Percentiles rank a stretch among this genome's conserved stretches.
Evolutionary conservation across 2,329 filamentous ascomycete species (phyloP).

Genomic region (Trematosphaeria pertusa): DNA sequence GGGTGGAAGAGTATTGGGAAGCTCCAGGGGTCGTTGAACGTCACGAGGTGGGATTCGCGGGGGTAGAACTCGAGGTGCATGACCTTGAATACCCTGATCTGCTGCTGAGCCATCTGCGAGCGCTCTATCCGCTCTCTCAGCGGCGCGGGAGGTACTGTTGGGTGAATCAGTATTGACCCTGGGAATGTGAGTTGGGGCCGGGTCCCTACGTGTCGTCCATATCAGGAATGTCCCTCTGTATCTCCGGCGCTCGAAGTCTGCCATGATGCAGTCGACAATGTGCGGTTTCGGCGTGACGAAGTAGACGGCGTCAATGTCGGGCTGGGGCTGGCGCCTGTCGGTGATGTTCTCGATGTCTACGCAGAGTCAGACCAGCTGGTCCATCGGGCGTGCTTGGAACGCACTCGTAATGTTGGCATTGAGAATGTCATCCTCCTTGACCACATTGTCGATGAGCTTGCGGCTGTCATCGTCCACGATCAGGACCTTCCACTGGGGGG

Average conservation of each 20-base stretch:
- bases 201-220: slow-evolving; percentile 72
- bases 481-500: slow-evolving; percentile 88
- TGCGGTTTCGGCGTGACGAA: slow-evolving; percentile 84
- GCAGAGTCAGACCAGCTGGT: slow-evolving; percentile 34
- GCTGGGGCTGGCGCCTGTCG: slow-evolving; percentile 79
- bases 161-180: slow-evolving; percentile 8
- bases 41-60: slow-evolving; percentile 87
- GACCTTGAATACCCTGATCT: slow-evolving; percentile 81
- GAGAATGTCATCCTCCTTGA: slow-evolving; percentile 96
- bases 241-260: slow-evolving; percentile 84
- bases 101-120: slow-evolving; percentile 71
- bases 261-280: slow-evolving; percentile 91
- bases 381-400: slow-evolving; percentile 34
- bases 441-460: slow-evolving; percentile 86
- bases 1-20: slow-evolving; percentile 94
- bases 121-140: slow-evolving; percentile 77
- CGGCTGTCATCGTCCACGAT: slow-evolving; percentile 85
- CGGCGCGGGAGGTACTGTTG: slow-evolving; percentile 69
- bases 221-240: slow-evolving; percentile 83
- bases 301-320: slow-evolving; percentile 94
- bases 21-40: slow-evolving; percentile 93
- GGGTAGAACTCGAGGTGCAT: slow-evolving; percentile 90
- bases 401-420: slow-evolving; percentile 95
- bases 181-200: not conserved
- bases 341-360: slow-evolving; percentile 95